Base-by-base conservation (phyloP, 192 early-diverging fungal species). In the Entophlyctis luteolus region DNA sequence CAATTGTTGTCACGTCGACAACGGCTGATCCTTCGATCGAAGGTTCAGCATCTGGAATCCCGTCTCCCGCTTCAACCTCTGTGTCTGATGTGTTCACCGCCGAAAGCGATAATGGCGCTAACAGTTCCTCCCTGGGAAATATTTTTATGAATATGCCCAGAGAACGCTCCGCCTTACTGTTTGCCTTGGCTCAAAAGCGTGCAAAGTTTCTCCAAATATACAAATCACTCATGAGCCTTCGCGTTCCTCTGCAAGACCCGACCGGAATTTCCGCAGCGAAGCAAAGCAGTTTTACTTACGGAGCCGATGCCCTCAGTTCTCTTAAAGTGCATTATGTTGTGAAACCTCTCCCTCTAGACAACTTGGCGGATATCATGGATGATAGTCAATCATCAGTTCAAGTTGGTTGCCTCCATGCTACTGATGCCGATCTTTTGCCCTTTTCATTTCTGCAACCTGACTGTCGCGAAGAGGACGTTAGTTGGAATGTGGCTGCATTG, bases 391-490 rank as follows among this genome's bases (percentile, higher is more conserved):
- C 14, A 25, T 20, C 18, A 23, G 18, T 53, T 53, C 23, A 20
- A 28, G 20, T 10, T 28, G 59, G 39, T 8, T 62, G 59, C 27
- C 2, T 49, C 2, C 49, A 49, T 45, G 32, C 25, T 2, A 62
- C 16, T 10, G 48, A 50, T 18, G 53, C 34, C 25, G 35, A 67
- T 28, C 38, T 67, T 1, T 36, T 67, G n/a, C 65, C 65, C 1
- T 67, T 67, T 38, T 29, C 48, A 2, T 38, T 67, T n/a, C 42
- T 39, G 25, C 55, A 67, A 36, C 65, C 65, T 20, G 65, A 67
- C 20, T 67, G 65, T 55, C 6, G 49, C 32, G 35, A 57, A 33
- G 49, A 52, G 5, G 65, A 67, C 35, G 28, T 55, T 12, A 2
- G 14, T 5, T 67, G 65, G 65, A 67, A 67, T 25, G 48, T 55